Conservation (phyloP, 2,329 filamentous ascomycete genomes). For the Grosmannia serpens region DNA sequence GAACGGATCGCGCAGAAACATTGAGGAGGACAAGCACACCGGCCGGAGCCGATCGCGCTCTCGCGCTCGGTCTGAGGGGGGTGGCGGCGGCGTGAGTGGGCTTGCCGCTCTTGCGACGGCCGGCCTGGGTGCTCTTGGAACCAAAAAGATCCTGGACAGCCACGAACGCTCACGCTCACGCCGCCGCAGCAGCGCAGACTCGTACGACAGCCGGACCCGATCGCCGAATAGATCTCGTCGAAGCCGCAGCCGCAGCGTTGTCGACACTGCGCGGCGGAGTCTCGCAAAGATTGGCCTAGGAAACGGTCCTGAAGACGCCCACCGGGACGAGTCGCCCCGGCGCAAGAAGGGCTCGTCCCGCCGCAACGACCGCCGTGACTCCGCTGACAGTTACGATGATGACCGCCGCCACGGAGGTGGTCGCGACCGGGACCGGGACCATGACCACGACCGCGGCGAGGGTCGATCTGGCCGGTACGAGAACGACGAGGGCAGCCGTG, state of each 20-base stretch:
- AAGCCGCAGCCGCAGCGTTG: constrained; percentile 54
- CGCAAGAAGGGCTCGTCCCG: constrained; percentile 13
- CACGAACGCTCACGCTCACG: constrained; percentile 39
- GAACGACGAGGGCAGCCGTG: constrained; percentile 35
- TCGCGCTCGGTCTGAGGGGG: constrained; percentile 40
- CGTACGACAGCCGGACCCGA: constrained; percentile 30
- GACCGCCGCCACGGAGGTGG: constrained; percentile 23
- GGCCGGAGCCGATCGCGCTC: constrained; percentile 61
- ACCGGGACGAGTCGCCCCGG: constrained; percentile 22
- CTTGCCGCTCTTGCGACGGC: constrained; percentile 54
- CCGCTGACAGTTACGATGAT: constrained; percentile 30
- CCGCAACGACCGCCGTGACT: constrained; percentile 17
- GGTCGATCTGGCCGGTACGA: constrained; percentile 27
- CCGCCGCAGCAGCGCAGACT: constrained; percentile 39
- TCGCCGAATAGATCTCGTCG: constrained; percentile 30
- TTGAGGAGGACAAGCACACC: constrained; percentile 46
- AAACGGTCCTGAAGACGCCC: constrained; percentile 29
- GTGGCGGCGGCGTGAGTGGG: constrained; percentile 29
- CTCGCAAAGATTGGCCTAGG: constrained; percentile 52
- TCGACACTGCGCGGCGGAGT: constrained; percentile 48
- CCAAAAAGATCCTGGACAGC: constrained; percentile 46
- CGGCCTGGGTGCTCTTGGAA: constrained; percentile 47
- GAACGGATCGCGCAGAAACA: constrained; percentile 63
- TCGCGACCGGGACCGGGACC: constrained; percentile 20
- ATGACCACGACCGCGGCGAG: constrained; percentile 19